These are phyloP conservation scores for Moesziomyces sp. DNA, from an alignment of 1,284 basidiomycete species.

Conservation along the genomic window DNA sequence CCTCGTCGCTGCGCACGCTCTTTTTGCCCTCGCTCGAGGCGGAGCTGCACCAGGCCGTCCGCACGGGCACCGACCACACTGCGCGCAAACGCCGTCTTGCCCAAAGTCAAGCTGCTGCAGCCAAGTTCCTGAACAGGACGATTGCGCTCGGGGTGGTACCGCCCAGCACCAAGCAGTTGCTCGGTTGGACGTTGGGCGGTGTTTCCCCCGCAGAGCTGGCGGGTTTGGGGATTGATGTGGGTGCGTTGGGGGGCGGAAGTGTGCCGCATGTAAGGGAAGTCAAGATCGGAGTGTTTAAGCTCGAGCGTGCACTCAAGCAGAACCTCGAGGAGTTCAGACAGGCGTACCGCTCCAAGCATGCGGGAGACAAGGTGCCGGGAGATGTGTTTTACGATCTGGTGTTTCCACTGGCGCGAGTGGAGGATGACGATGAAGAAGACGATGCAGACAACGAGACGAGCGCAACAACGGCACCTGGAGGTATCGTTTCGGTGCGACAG, in stretches of 20 bases:
- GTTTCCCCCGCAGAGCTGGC: slow-evolving; percentile 9
- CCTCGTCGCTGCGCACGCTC: slow-evolving; percentile 54
- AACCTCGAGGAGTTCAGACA: slow-evolving; percentile 50
- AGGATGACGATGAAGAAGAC: slow-evolving; percentile 23
- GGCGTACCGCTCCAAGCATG: slow-evolving; percentile 20
- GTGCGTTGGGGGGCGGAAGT: neutral
- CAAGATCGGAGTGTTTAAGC: slow-evolving; percentile 59
- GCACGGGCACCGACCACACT: slow-evolving; percentile 14
- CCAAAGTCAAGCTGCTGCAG: slow-evolving; percentile 12
- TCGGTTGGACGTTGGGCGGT: slow-evolving; percentile 13
- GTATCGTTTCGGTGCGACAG: slow-evolving; percentile 38
- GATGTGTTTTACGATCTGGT: slow-evolving; percentile 53
- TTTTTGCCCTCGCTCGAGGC: slow-evolving; percentile 52
- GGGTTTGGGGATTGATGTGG: slow-evolving; percentile 7
- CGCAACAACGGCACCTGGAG: slow-evolving; percentile 10
- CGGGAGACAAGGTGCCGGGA: slow-evolving; percentile 1
- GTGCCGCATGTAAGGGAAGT: slow-evolving; percentile 38
- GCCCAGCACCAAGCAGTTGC: slow-evolving; percentile 15
- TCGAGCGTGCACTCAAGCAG: slow-evolving; percentile 50
- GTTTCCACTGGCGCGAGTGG: slow-evolving; percentile 9
- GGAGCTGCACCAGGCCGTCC: slow-evolving; percentile 27
- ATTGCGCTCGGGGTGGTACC: slow-evolving; percentile 40
- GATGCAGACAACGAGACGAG: slow-evolving; percentile 9
- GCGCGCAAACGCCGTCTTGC: slow-evolving; percentile 26
- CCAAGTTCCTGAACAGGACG: slow-evolving; percentile 28